These are phyloP conservation scores for Drechslera avenae DNA, from an alignment of 2,329 filamentous ascomycete species.

Conservation along the genomic window DNA sequence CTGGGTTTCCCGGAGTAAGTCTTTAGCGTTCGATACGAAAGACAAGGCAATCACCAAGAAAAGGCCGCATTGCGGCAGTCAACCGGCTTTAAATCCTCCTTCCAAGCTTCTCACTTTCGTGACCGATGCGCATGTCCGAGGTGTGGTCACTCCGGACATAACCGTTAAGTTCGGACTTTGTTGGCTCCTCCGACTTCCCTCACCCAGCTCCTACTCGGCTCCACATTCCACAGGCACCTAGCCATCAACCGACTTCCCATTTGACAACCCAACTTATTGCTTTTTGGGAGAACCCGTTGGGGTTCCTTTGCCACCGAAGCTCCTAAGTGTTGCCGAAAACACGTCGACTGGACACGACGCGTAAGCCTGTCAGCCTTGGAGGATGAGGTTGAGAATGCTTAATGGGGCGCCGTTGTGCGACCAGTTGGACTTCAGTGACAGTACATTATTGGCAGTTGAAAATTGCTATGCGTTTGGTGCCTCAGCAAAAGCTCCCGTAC, in stretches of 20 bases:
- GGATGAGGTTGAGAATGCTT: conserved; percentile 55
- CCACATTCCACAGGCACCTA: background rate
- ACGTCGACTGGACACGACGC: background rate
- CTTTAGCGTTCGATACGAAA: background rate
- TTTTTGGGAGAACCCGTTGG: too few species aligned
- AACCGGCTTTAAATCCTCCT: conserved; percentile 3
- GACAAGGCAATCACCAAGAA: background rate
- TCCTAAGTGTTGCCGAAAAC: background rate
- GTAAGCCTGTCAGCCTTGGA: background rate
- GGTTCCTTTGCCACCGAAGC: too few species aligned
- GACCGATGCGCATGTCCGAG: too few species aligned
- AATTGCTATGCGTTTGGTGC: conserved; percentile 48
- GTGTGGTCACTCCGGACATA: background rate
- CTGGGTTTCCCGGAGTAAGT: conserved; percentile 1
- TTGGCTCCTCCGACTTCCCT: conserved; percentile 5
- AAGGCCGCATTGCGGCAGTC: background rate
- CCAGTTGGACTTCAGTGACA: conserved; percentile 61
- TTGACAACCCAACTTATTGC: background rate
- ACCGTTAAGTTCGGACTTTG: background rate
- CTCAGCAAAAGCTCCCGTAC: conserved; percentile 16
- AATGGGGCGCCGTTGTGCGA: conserved; percentile 65
- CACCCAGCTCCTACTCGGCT: background rate
- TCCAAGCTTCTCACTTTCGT: background rate
- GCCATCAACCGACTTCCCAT: background rate
- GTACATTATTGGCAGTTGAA: conserved; percentile 57